Percentiles rank a stretch among this genome's conserved stretches.
These are phyloP conservation scores for Penicillium olsonii DNA, from an alignment of 2,329 filamentous ascomycete genomes.

Conservation along the genomic window DNA sequence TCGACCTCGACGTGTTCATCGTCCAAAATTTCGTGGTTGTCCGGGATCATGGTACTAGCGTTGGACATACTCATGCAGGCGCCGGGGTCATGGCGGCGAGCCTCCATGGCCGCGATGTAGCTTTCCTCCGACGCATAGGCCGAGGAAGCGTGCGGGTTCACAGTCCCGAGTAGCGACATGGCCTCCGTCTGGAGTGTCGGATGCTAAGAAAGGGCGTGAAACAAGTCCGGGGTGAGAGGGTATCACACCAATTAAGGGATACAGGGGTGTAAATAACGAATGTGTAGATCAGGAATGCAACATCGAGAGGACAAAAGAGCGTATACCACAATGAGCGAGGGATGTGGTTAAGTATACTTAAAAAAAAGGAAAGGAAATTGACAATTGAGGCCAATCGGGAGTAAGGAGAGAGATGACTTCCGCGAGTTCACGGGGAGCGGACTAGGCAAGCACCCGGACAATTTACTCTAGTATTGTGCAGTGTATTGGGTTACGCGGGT, in stretches of 20 bases:
- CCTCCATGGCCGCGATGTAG: constrained; percentile 8
- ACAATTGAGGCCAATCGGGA: background rate
- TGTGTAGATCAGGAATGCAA: background rate
- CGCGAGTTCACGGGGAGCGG: background rate
- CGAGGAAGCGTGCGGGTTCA: constrained; percentile 31
- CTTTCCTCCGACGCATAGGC: background rate
- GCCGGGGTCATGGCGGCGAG: constrained; percentile 21
- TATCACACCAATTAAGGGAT: constrained; percentile 1
- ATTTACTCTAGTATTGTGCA: background rate
- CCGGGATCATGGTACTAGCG: constrained; percentile 25
- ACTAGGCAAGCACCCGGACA: background rate
- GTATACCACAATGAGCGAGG: background rate
- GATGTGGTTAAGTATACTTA: background rate
- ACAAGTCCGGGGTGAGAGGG: background rate
- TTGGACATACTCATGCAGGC: constrained; percentile 29
- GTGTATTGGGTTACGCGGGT: background rate
- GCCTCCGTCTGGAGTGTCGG: constrained; percentile 5
- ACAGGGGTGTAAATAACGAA: background rate
- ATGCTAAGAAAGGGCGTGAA: background rate
- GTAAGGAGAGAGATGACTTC: background rate
- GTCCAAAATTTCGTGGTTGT: constrained; percentile 25
- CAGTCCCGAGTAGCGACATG: constrained; percentile 38
- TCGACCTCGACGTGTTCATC: constrained; percentile 31
- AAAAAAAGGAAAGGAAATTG: background rate
- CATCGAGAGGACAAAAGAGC: background rate